Percentiles rank a stretch among this genome's conserved stretches.
Evolutionary conservation across 2,329 filamentous ascomycete species (phyloP).

Genomic region (Verticillium zaregamsianum): DNA sequence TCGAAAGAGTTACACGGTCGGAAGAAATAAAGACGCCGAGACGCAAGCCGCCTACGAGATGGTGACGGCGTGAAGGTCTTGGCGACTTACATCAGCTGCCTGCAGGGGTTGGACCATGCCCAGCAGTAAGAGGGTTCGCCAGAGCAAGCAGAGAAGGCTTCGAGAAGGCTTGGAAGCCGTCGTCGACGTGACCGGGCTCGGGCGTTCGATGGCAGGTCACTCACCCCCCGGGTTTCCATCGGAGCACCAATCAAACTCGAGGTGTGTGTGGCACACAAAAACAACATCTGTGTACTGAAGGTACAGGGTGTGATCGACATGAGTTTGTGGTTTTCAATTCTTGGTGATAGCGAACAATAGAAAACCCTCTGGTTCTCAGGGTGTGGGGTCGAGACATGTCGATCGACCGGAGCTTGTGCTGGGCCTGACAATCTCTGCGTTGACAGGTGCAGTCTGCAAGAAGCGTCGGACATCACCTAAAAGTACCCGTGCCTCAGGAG

Average conservation of each 20-base stretch:
- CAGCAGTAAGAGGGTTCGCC: background rate
- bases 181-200: too few relatives aligned
- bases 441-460: background rate
- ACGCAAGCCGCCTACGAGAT: background rate
- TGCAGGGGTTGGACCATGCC: background rate
- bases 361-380: background rate
- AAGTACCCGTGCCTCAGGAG: too few relatives aligned
- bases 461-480: too few relatives aligned
- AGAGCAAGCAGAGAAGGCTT: background rate
- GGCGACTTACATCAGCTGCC: background rate
- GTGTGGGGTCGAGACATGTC: background rate
- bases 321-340: background rate
- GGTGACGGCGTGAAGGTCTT: background rate
- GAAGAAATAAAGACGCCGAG: background rate
- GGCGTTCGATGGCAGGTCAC: too few relatives aligned
- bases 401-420: background rate
- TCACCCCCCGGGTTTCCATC: too few relatives aligned
- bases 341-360: background rate
- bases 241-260: too few relatives aligned
- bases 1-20: background rate
- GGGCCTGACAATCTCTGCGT: background rate
- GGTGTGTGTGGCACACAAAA: too few relatives aligned
- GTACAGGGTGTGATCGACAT: background rate
- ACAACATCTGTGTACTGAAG: background rate
- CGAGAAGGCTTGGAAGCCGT: background rate